A percentile compares a stretch with the other conserved stretches of the same genome.
These are phyloP conservation scores for Jackrogersella minutella DNA, from an alignment of 495 filamentous ascomycete genomes.

Conservation along the genomic window DNA sequence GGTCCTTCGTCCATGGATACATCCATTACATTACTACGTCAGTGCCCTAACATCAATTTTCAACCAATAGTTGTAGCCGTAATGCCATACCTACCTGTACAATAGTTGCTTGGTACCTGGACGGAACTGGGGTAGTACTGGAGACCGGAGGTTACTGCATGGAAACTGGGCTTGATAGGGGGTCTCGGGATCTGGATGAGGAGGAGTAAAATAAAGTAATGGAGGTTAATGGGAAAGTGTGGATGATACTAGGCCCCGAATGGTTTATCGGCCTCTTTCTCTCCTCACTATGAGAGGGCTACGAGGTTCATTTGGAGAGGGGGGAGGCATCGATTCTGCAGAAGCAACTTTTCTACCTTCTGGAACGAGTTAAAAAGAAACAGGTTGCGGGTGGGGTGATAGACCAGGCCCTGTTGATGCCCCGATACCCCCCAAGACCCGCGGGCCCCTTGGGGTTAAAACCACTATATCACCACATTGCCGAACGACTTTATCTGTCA, in stretches of 20 bases:
- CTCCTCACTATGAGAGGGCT: constrained; percentile 18
- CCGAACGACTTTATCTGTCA: constrained; percentile 37
- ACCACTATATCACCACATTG: constrained; percentile 30
- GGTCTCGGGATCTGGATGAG: constrained; percentile 22
- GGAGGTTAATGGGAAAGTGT: too few relatives aligned
- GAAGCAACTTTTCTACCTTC: constrained; percentile 33
- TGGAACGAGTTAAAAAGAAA: constrained; percentile 39
- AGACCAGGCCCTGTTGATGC: constrained; percentile 10
- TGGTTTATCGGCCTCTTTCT: constrained; percentile 13
- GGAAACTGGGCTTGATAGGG: constrained; percentile 21
- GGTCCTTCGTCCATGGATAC: too few relatives aligned
- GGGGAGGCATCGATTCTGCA: constrained; percentile 29
- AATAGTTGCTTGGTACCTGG: constrained; percentile 23
- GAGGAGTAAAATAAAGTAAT: neutral
- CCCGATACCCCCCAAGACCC: constrained; percentile 13
- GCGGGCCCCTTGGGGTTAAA: neutral
- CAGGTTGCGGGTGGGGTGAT: constrained; percentile 35
- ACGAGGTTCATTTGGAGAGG: neutral
- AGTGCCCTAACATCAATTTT: neutral
- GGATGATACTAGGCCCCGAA: neutral
- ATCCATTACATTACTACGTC: too few relatives aligned
- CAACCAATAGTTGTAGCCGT: constrained; percentile 3
- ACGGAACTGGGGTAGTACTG: constrained; percentile 19
- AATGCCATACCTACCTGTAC: too few relatives aligned
- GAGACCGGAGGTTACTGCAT: constrained; percentile 11